phyloP scores from a whole-genome alignment of 2,329 filamentous ascomycete genomes.

The Diaporthe destruens region DNA sequence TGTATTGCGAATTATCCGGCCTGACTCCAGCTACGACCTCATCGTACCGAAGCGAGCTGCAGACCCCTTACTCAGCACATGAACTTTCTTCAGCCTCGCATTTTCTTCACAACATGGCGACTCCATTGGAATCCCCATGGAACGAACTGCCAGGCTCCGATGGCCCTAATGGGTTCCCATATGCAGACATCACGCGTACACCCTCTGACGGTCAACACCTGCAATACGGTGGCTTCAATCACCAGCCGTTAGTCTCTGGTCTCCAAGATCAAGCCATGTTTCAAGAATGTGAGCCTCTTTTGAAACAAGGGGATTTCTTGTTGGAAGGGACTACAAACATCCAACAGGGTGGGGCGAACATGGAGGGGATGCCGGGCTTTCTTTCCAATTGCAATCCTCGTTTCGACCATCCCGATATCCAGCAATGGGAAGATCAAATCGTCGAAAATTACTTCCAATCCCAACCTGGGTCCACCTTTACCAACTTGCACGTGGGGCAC shows the following conservation, averaged over 20 bases:
- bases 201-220: background rate
- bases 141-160: background rate
- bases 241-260: background rate
- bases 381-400: background rate
- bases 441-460: too few relatives aligned
- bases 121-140: background rate
- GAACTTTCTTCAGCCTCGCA: too few relatives aligned
- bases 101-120: too few relatives aligned
- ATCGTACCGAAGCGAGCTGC: background rate
- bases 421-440: too few relatives aligned
- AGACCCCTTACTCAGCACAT: too few relatives aligned
- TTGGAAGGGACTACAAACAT: background rate
- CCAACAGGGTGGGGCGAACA: background rate
- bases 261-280: background rate
- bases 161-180: background rate
- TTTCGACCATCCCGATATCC: background rate
- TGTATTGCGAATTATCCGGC: too few relatives aligned
- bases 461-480: too few relatives aligned
- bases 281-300: too few relatives aligned
- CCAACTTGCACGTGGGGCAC: too few relatives aligned
- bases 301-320: background rate
- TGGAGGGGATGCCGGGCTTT: background rate
- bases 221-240: background rate
- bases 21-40: background rate
- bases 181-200: background rate